Evolutionary conservation across 257 asterid species (phyloP).

Genomic region (Schizonepeta tenuifolia): DNA sequence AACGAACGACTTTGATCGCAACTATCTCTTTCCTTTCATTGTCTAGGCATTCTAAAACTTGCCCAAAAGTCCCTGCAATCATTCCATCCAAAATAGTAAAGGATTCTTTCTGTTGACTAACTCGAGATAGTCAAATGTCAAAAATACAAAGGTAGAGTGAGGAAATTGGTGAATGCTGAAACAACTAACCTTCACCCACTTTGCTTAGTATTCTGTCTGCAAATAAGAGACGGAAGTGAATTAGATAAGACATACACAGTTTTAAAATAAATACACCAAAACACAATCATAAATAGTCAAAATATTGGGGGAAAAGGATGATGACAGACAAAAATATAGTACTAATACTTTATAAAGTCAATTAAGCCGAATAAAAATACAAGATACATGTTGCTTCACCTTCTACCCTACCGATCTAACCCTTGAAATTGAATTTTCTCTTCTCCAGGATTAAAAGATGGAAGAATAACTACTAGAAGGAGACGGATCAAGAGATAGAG

Average conservation of each 20-base stretch:
- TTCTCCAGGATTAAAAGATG: neutral
- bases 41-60: constrained; percentile 79
- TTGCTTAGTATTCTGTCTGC: constrained; percentile 85
- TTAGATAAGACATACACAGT: constrained; percentile 22
- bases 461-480: too few relatives aligned
- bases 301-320: neutral
- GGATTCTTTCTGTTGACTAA: constrained; percentile 18
- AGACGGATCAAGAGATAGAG: neutral
- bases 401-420: neutral
- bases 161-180: constrained; percentile 24
- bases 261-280: constrained; percentile 12
- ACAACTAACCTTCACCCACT: constrained; percentile 86
- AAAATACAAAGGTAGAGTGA: constrained; percentile 20
- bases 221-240: constrained; percentile 32
- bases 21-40: constrained; percentile 77
- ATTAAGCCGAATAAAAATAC: neutral
- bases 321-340: constrained; percentile 16
- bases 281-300: constrained; percentile 9
- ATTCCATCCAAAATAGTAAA: constrained; percentile 24
- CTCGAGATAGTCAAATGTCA: constrained; percentile 1
- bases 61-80: constrained; percentile 78
- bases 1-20: constrained; percentile 79
- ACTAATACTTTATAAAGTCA: too few relatives aligned
- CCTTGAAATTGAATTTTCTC: neutral
- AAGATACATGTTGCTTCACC: constrained; percentile 1